A percentile compares a stretch with the other conserved stretches of the same genome.
phyloP scores from a whole-genome alignment of 2,329 filamentous ascomycete species.

The Trichoderma breve region DNA sequence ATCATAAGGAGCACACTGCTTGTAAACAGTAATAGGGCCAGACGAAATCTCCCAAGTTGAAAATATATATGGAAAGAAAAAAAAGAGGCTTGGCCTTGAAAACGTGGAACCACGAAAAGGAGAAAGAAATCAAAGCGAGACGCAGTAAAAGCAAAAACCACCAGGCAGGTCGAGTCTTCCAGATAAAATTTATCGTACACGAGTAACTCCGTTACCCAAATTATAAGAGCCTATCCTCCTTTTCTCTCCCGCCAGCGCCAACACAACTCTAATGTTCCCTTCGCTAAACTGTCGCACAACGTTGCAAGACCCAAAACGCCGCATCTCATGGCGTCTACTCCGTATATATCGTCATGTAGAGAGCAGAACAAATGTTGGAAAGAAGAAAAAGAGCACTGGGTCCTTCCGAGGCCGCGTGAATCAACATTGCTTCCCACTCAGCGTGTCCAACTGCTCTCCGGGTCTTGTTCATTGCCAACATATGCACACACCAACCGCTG shows the following conservation, averaged over 20 bases:
- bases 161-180: conserved; percentile 23
- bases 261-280: conserved; percentile 21
- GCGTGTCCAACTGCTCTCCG: conserved; percentile 9
- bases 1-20: not conserved
- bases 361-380: conserved; percentile 2
- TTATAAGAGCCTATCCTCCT: conserved; percentile 28
- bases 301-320: conserved; percentile 21
- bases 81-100: not conserved
- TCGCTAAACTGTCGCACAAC: conserved; percentile 19
- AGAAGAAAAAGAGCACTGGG: not conserved
- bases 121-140: conserved; percentile 14
- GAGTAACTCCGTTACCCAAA: conserved; percentile 35
- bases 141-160: conserved; percentile 6
- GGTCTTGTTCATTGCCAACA: conserved; percentile 17
- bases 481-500: conserved; percentile 4
- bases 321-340: conserved; percentile 16
- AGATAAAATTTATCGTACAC: conserved; percentile 35
- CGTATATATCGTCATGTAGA: conserved; percentile 14
- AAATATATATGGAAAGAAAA: not conserved
- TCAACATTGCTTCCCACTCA: conserved; percentile 1
- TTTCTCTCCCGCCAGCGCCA: conserved; percentile 16
- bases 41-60: not conserved
- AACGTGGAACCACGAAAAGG: not conserved
- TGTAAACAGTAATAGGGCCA: not conserved
- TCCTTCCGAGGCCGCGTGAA: not conserved